Conservation (phyloP, 176 grass and related monocot genomes). For the Aegilops umbellulata region DNA sequence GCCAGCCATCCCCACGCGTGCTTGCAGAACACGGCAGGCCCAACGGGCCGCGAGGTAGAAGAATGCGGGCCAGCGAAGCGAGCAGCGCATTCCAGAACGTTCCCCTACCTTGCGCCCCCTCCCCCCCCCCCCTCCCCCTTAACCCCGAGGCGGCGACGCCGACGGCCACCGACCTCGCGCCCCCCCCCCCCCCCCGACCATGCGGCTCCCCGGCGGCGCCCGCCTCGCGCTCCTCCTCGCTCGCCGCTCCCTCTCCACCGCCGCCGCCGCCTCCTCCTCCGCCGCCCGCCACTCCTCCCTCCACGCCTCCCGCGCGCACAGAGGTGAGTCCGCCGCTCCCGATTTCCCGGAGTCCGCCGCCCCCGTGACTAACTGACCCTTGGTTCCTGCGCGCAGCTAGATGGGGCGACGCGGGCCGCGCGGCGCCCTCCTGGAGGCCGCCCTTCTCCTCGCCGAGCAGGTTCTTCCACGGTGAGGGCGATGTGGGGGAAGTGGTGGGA, state of each 20-base stretch:
- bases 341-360: not conserved
- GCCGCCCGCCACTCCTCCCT: not conserved
- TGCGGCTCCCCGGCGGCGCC: slow-evolving; percentile 50
- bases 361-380: not conserved
- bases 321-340: slow-evolving; percentile 42
- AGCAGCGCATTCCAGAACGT: slow-evolving; percentile 36
- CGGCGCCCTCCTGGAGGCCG: not conserved
- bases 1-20: rapidly evolving
- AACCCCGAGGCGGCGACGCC: slow-evolving; percentile 42
- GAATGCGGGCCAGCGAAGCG: slow-evolving; percentile 3
- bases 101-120: not conserved
- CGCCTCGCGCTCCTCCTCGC: slow-evolving; percentile 50
- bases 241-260: slow-evolving; percentile 35
- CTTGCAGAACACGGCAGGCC: not conserved
- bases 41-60: not conserved
- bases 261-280: not conserved
- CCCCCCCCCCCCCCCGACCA: not conserved
- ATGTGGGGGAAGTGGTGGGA: not conserved
- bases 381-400: slow-evolving; percentile 1
- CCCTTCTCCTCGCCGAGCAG: slow-evolving; percentile 22
- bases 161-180: not conserved
- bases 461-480: slow-evolving; percentile 17
- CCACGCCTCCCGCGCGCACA: slow-evolving; percentile 4
- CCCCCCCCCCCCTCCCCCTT: slow-evolving; percentile 1
- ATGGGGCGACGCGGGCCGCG: not conserved